phyloP scores from a whole-genome alignment of 768 basidiomycete species.

The Mycena latifolia region DNA sequence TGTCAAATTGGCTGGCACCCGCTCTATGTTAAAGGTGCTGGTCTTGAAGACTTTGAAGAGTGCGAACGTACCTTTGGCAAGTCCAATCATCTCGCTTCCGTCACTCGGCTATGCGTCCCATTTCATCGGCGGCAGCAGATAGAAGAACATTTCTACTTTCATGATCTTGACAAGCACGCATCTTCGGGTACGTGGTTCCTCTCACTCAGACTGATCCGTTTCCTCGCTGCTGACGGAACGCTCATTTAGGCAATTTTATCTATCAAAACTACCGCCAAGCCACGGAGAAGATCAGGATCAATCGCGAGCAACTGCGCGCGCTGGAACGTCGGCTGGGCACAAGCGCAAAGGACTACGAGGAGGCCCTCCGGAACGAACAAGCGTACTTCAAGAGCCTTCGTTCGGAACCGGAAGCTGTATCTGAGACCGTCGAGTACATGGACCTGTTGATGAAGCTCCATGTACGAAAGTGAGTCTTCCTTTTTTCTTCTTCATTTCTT shows the following conservation, averaged over 20 bases:
- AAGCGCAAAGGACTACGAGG: background rate
- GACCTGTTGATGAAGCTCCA: constrained; percentile 7
- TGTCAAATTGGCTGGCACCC: constrained; percentile 42
- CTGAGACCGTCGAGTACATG: background rate
- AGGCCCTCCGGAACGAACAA: background rate
- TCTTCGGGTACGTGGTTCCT: constrained; percentile 22
- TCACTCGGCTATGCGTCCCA: constrained; percentile 30
- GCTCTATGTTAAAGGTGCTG: constrained; percentile 42
- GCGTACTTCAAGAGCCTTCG: background rate
- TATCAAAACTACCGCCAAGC: constrained; percentile 24
- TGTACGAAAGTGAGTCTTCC: background rate
- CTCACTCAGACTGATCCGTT: too few species aligned
- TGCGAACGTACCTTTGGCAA: constrained; percentile 43
- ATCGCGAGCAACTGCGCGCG: background rate
- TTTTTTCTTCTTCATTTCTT: background rate
- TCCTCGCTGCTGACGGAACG: too few species aligned
- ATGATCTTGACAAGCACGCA: constrained; percentile 38
- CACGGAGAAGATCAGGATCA: background rate
- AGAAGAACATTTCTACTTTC: constrained; percentile 36
- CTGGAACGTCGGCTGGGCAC: background rate
- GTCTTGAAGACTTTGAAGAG: constrained; percentile 45
- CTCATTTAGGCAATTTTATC: constrained; percentile 22
- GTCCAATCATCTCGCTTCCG: constrained; percentile 43
- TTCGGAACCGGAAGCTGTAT: background rate
- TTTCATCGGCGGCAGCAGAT: constrained; percentile 43